Conservation (phyloP, 2,329 filamentous ascomycete species). For the Colletotrichum ledebouriae region DNA sequence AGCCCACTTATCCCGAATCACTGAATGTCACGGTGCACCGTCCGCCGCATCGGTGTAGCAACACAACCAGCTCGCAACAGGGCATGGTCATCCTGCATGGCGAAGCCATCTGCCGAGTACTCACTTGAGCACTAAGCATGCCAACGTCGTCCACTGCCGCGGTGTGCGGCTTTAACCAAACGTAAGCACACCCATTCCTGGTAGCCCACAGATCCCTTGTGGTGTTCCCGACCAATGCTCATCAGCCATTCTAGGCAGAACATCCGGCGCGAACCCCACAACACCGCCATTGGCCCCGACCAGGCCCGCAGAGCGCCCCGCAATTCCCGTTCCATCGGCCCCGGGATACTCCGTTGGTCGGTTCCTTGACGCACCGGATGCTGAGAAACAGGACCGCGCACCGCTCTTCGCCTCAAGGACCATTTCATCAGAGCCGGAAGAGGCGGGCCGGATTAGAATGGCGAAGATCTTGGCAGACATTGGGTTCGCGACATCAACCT, state of each 20-base stretch:
- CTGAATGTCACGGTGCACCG: background rate
- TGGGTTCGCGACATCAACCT: constrained; percentile 2
- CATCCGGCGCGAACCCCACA: background rate
- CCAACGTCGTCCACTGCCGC: constrained; percentile 30
- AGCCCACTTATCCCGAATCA: constrained; percentile 9
- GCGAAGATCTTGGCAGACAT: constrained; percentile 14
- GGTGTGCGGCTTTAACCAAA: background rate
- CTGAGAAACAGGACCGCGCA: background rate
- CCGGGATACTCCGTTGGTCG: constrained; percentile 23
- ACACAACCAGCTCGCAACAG: too few relatives aligned
- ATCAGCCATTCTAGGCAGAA: background rate
- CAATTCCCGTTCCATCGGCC: constrained; percentile 26
- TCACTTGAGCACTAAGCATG: constrained; percentile 10
- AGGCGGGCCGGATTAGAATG: constrained; percentile 15
- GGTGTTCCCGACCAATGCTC: too few relatives aligned
- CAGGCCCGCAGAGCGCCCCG: constrained; percentile 17
- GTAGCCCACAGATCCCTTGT: background rate
- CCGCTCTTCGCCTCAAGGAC: background rate
- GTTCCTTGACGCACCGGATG: constrained; percentile 6
- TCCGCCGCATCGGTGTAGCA: background rate
- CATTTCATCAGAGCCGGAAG: background rate
- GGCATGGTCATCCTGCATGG: too few relatives aligned
- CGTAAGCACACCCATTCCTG: constrained; percentile 1
- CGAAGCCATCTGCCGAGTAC: background rate
- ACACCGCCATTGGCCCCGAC: constrained; percentile 14